Base-by-base conservation (phyloP, 371 early-diverging fungal genomes). In the Haplosporangium sp. region DNA sequence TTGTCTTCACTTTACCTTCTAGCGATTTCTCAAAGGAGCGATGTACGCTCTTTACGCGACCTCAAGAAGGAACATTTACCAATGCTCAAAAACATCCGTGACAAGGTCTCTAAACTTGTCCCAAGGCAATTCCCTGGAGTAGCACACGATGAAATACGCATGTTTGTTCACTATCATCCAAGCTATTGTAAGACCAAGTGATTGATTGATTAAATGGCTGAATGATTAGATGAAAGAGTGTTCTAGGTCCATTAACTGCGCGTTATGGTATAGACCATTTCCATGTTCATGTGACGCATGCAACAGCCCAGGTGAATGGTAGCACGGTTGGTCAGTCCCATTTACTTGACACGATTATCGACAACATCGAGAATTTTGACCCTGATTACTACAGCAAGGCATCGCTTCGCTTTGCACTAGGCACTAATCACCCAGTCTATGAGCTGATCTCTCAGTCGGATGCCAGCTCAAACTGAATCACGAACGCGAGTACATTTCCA, bases 81-180 rank as follows among this genome's bases (percentile, higher is more conserved):
- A 1, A 72, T 96, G 65, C 86, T 96, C 48, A 87, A 89, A 48
- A 86, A 86, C 19, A 83, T 96, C 15, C 85, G 89, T 8, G 67
- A 83, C 7, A 87, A 85, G 40, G 83, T 88, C 11, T 72, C 81
- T 10, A 53, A 68, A 1, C 72, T 89, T 19, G 91, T 89, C 0
- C 79, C 85, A 20, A 83, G 86, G 50, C 86, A 84, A 17, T 88
- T 84, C 68, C 74, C 82, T 1, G 82, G 75, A 10, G 76, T 84
- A 3, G 69, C 72, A 3, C 62, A 84, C 0, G 81, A 89, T 56
- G 86, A 93, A 61, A 78, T 96, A 15, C 85, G 93, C 34, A 67
- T 95, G 35, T 96, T 92, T 79, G 77, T 96, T 9, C 96, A 96
- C 81, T 96, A 96, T 77, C 94, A 92, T 65, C 96, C 96, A 1